Conservation (phyloP, 768 basidiomycete species). For the Lactarius tabidus region DNA sequence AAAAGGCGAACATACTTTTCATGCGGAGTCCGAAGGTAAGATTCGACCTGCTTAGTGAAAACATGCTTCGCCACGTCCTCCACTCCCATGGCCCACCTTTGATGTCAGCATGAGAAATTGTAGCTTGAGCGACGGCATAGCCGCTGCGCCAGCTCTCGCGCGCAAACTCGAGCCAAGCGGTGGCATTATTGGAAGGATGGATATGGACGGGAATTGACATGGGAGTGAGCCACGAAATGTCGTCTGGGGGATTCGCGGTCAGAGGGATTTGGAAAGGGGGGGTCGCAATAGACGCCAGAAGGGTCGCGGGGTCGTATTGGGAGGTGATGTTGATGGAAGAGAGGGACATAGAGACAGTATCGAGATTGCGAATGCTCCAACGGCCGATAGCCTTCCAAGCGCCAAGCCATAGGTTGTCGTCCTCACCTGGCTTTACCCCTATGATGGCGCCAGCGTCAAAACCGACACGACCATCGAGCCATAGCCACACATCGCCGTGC, state of each 20-base stretch:
- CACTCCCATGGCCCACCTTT: slow-evolving; percentile 2
- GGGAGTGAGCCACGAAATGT: slow-evolving; percentile 19
- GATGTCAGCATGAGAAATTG: slow-evolving; percentile 3
- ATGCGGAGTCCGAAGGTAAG: slow-evolving; percentile 37
- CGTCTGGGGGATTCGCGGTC: slow-evolving; percentile 19
- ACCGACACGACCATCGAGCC: slow-evolving; percentile 54
- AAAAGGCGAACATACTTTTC: slow-evolving; percentile 42
- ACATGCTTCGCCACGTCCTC: slow-evolving; percentile 14
- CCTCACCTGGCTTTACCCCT: slow-evolving; percentile 46
- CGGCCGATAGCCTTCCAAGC: slow-evolving; percentile 66
- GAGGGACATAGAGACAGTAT: slow-evolving; percentile 53
- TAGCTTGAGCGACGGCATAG: slow-evolving; percentile 4
- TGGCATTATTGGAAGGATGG: slow-evolving; percentile 13
- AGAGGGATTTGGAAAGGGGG: slow-evolving; percentile 50
- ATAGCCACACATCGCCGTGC: slow-evolving; percentile 56
- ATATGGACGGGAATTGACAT: slow-evolving; percentile 20
- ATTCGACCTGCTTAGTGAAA: slow-evolving; percentile 3
- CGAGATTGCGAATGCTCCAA: slow-evolving; percentile 57
- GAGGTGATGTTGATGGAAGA: slow-evolving; percentile 49
- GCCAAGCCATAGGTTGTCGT: slow-evolving; percentile 43
- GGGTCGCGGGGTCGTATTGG: slow-evolving; percentile 35
- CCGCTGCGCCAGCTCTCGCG: slow-evolving; percentile 21
- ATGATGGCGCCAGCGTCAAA: slow-evolving; percentile 63
- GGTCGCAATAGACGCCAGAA: slow-evolving; percentile 46
- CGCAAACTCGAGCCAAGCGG: slow-evolving; percentile 21